Evolutionary conservation across 306 rosid species (phyloP), one percentile per base, ranked within the genome.

Genomic region (Myrica gale): DNA sequence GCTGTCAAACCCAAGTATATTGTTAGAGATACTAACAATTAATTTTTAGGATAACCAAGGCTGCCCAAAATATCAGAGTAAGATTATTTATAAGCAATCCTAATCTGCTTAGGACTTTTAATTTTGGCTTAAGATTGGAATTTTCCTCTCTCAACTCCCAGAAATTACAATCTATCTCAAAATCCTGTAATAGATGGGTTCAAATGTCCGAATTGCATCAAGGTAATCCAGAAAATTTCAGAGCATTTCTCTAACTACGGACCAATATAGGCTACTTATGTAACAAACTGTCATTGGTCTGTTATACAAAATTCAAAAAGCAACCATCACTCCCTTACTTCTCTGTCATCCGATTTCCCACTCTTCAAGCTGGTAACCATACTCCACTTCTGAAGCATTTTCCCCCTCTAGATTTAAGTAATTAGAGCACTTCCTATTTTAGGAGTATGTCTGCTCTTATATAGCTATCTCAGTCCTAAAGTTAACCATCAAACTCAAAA

Each of bases 1-100:
- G 96, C 97, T 95, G 96, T 89, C 87, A 84, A 72, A 78, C 54
- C 57, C 81, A 80, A 79, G 72, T 44, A 70, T 60, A 77, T 43
- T n/a, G 23, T 65, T 50, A 55, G 62, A 6, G 5, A 47, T 70
- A 76, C 61, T 56, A 44, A 21, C 70, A 79, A 60, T 44, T 76
- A 21, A 74, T 76, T 68, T 13, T 43, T 53, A 62, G 61, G 39
- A 47, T 21, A 15, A 41, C 37, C n/a, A 32, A 46, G 58, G 56
- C 75, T 57, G 51, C 66, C 71, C 76, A 78, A 69, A 68, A 57
- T 67, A 13, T 48, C 69, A 63, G 23, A 16, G 46, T 41, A 63
- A 63, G 46, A 63, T 7, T 6, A 17, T 16, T 6, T 17, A 39
- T 3, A 17, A 63, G 69, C 7, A 63, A 15, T 39, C 23, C n/a